A percentile compares a stretch with the other conserved stretches of the same genome.
Evolutionary conservation across 805 yeast genomes (phyloP).

Genomic region (Metschnikowia lochheadii): DNA sequence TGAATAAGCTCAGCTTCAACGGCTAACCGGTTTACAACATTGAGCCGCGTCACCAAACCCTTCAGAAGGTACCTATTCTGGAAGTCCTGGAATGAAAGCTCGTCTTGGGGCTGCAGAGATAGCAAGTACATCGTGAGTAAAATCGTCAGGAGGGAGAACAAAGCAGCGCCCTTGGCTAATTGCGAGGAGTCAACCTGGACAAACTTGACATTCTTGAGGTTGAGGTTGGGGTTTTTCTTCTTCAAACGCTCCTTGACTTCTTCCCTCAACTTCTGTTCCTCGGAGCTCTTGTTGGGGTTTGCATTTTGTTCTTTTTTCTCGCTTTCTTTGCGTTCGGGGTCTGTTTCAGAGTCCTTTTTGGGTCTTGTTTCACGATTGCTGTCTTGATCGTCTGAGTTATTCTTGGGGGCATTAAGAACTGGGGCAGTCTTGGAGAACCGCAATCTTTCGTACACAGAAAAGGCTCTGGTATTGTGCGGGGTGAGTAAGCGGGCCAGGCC

Average conservation of each 20-base stretch:
- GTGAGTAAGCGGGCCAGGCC: background rate
- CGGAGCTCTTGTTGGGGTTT: conserved; percentile 15
- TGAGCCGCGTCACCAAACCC: conserved; percentile 70
- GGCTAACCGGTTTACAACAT: conserved; percentile 65
- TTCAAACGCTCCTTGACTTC: conserved; percentile 30
- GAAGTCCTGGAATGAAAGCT: conserved; percentile 73
- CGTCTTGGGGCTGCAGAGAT: conserved; percentile 20
- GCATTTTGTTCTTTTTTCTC: background rate
- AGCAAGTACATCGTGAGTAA: conserved; percentile 12
- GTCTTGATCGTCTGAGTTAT: conserved; percentile 8
- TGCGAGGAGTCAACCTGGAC: conserved; percentile 18
- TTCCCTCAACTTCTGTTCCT: conserved; percentile 33
- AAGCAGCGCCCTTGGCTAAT: conserved; percentile 10
- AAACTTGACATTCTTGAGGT: conserved; percentile 30
- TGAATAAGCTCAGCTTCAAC: conserved; percentile 65
- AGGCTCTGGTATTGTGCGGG: background rate
- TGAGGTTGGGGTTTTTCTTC: conserved; percentile 26
- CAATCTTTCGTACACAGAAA: background rate
- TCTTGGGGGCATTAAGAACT: conserved; percentile 1
- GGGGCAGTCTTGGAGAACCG: background rate
- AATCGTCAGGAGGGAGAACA: conserved; percentile 20
- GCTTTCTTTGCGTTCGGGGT: conserved; percentile 1
- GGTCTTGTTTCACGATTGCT: conserved; percentile 3
- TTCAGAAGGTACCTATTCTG: conserved; percentile 71
- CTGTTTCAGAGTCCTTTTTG: background rate